Evolutionary conservation across 148 eudicot genomes (phyloP).

Genomic region (Dysphania ambrosioides): DNA sequence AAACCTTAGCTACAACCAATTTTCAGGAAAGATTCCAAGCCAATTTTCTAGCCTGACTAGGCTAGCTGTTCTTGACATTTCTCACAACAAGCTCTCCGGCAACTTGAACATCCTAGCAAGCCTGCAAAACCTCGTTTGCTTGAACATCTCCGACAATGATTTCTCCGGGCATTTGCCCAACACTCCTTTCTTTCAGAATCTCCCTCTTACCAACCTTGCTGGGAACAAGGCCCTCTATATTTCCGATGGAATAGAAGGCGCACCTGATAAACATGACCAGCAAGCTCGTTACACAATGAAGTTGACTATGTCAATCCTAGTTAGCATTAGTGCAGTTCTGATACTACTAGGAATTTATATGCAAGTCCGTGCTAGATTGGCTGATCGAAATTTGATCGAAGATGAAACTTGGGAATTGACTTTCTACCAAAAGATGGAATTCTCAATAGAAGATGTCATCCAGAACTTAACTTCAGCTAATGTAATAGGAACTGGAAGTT

Average conservation of each 20-base stretch:
- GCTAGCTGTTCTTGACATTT: slow-evolving; percentile 75
- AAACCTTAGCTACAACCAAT: slow-evolving; percentile 71
- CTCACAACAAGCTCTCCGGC: slow-evolving; percentile 73
- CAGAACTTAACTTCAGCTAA: slow-evolving; percentile 62
- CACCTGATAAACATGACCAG: slow-evolving; percentile 18
- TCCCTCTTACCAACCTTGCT: slow-evolving; percentile 56
- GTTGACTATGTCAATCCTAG: slow-evolving; percentile 71
- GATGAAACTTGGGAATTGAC: slow-evolving; percentile 76
- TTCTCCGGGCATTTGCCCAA: slow-evolving; percentile 81
- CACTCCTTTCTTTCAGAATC: slow-evolving; percentile 75
- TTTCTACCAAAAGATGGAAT: slow-evolving; percentile 85
- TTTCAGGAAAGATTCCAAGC: slow-evolving; percentile 67
- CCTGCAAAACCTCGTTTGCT: slow-evolving; percentile 82
- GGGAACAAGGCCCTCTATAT: slow-evolving; percentile 63
- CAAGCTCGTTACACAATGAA: slow-evolving; percentile 48
- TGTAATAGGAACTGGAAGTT: slow-evolving; percentile 94
- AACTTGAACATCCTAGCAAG: slow-evolving; percentile 46
- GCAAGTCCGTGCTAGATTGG: slow-evolving; percentile 42
- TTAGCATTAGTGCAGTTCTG: slow-evolving; percentile 60
- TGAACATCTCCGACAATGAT: slow-evolving; percentile 74
- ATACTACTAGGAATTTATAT: slow-evolving; percentile 62
- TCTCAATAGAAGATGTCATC: slow-evolving; percentile 70
- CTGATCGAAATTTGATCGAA: slow-evolving; percentile 28
- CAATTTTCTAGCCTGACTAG: slow-evolving; percentile 60
- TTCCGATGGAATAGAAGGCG: slow-evolving; percentile 36